These are phyloP conservation scores for Solanum raphanifolium DNA, from an alignment of 257 asterid species.

Conservation along the genomic window DNA sequence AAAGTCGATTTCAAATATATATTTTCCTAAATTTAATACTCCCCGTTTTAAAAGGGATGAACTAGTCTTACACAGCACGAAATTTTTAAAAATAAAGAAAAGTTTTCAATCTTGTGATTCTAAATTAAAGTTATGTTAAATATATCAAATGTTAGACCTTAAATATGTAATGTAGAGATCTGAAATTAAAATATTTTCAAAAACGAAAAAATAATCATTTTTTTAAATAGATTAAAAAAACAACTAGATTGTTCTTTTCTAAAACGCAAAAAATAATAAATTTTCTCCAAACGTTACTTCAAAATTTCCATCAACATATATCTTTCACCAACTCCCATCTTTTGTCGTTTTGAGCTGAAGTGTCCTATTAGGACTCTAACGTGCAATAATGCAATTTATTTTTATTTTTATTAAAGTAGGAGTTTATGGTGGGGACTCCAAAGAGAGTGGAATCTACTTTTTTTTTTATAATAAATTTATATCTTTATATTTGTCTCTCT, in stretches of 20 bases:
- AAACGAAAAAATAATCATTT: too few species aligned
- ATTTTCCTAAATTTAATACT: neutral
- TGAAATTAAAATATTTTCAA: too few species aligned
- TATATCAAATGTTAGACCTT: too few species aligned
- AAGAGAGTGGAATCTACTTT: neutral
- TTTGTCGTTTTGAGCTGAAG: neutral
- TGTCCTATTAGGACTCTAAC: neutral
- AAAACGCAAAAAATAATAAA: neutral
- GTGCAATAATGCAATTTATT: neutral
- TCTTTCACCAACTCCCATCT: neutral
- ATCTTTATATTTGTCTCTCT: neutral
- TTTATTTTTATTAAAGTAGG: neutral
- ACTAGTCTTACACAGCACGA: too few species aligned
- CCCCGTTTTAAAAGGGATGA: neutral
- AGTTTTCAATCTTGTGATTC: too few species aligned
- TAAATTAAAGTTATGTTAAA: too few species aligned
- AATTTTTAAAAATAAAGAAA: rapidly evolving
- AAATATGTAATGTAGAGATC: too few species aligned
- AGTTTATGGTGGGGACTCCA: neutral
- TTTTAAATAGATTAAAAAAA: too few species aligned
- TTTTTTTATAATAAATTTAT: neutral
- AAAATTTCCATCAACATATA: neutral
- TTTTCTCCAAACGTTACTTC: neutral
- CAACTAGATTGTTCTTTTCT: too few species aligned
- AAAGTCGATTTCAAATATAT: neutral